phyloP scores from a whole-genome alignment of 176 grass and related monocot genomes.

The Triticum urartu region DNA sequence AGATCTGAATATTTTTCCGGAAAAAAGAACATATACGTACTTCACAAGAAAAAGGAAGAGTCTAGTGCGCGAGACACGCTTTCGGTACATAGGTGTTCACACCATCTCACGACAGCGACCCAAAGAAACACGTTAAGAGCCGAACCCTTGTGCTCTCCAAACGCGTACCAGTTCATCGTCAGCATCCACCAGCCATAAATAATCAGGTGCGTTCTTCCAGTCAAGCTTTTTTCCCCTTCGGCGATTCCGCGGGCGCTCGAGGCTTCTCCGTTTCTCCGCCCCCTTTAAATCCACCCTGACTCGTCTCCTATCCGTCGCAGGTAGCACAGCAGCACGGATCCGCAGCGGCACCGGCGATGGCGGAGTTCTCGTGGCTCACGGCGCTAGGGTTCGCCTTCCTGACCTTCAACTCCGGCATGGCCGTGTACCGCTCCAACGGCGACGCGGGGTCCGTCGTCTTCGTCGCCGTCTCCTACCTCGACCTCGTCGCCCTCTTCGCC shows the following conservation, averaged over 20 bases:
- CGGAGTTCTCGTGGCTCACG: conserved; percentile 21
- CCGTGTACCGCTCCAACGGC: conserved; percentile 13
- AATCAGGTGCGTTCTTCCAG: background rate
- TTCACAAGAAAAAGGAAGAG: too few relatives aligned
- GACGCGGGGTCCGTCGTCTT: background rate
- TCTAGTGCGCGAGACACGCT: too few relatives aligned
- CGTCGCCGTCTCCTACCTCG: conserved; percentile 17
- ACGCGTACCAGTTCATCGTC: background rate
- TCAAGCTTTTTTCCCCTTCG: background rate
- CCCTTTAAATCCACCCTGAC: background rate
- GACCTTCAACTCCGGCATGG: conserved; percentile 31
- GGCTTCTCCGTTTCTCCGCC: background rate
- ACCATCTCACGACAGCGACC: too few relatives aligned
- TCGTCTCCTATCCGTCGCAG: background rate
- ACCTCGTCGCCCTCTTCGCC: conserved; percentile 8
- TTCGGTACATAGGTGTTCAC: too few relatives aligned
- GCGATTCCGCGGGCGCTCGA: background rate
- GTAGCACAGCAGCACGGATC: background rate
- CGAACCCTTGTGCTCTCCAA: background rate
- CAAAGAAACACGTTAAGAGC: background rate
- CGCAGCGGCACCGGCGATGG: background rate
- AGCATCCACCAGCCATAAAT: background rate
- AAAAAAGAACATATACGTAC: too few relatives aligned
- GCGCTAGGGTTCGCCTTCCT: conserved; percentile 22
- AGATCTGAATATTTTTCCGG: too few relatives aligned